These are phyloP conservation scores for Peronosclerospora sorghi DNA, from an alignment of 352 stramenopile species.

Conservation along the genomic window DNA sequence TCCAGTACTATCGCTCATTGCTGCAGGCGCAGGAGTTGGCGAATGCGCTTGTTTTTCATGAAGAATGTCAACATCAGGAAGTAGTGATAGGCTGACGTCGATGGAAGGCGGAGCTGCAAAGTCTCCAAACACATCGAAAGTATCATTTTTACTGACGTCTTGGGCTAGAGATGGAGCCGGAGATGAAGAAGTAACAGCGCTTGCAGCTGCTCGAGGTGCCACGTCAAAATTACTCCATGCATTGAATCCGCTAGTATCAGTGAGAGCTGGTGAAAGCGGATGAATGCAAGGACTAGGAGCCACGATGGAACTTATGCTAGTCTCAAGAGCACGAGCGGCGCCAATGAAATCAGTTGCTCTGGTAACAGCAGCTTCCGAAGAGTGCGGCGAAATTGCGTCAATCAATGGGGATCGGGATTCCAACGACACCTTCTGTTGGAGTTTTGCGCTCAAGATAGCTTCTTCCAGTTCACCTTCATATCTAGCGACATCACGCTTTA, in stretches of 20 bases:
- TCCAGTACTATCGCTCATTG: slow-evolving; percentile 3
- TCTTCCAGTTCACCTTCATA: slow-evolving; percentile 46
- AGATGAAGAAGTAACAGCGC: background rate
- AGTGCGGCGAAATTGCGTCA: slow-evolving; percentile 9
- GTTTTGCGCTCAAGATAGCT: slow-evolving; percentile 21
- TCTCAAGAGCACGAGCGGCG: slow-evolving; percentile 10
- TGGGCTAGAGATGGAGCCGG: slow-evolving; percentile 10
- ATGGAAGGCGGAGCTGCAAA: slow-evolving; percentile 5
- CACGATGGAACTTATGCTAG: slow-evolving; percentile 4
- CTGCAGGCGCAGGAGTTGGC: slow-evolving; percentile 6
- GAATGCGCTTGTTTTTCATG: slow-evolving; percentile 7
- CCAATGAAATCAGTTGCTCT: slow-evolving; percentile 10
- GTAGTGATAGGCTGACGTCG: slow-evolving; percentile 1
- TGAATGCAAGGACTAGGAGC: slow-evolving; percentile 12
- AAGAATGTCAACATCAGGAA: background rate
- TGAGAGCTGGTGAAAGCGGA: slow-evolving; percentile 17
- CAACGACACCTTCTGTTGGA: slow-evolving; percentile 24
- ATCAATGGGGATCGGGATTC: slow-evolving; percentile 17
- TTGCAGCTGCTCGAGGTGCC: slow-evolving; percentile 9
- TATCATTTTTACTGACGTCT: slow-evolving; percentile 3
- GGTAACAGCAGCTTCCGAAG: slow-evolving; percentile 1
- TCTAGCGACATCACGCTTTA: slow-evolving; percentile 38
- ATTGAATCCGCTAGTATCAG: slow-evolving; percentile 24
- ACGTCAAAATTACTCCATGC: slow-evolving; percentile 28
- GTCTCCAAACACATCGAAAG: slow-evolving; percentile 14